These are phyloP conservation scores for Phytophthora constricta DNA, from an alignment of 352 stramenopile species.

Conservation along the genomic window DNA sequence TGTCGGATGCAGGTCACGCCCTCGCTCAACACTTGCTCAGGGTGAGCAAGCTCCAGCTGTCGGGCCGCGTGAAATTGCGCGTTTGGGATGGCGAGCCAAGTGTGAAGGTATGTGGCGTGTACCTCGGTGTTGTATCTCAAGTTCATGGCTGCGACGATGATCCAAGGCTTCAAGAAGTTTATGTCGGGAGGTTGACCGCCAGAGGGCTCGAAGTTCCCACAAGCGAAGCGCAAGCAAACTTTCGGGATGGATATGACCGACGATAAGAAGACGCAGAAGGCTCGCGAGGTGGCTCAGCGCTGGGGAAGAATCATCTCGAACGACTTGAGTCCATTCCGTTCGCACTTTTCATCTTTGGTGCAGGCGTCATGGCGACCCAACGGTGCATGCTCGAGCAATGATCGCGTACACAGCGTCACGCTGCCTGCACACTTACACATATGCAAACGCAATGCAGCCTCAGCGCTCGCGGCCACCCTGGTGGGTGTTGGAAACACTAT, in stretches of 20 bases:
- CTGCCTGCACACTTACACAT: conserved; percentile 40
- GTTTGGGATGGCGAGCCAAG: too few relatives aligned
- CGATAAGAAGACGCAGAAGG: conserved; percentile 41
- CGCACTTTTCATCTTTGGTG: conserved; percentile 40
- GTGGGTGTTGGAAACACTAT: conserved; percentile 25
- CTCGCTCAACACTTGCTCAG: conserved; percentile 78
- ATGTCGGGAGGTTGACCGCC: conserved; percentile 49
- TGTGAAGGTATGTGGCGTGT: conserved; percentile 30
- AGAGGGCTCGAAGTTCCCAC: conserved; percentile 52
- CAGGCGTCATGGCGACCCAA: conserved; percentile 35
- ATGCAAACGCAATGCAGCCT: conserved; percentile 42
- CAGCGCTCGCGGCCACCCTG: conserved; percentile 32
- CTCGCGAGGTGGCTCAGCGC: conserved; percentile 38
- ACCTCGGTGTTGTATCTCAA: conserved; percentile 63
- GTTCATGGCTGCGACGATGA: conserved; percentile 56
- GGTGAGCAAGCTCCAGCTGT: conserved; percentile 74
- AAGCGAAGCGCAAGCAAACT: conserved; percentile 28
- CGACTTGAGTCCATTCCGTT: conserved; percentile 53
- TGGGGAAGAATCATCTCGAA: conserved; percentile 50
- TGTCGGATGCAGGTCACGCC: conserved; percentile 76
- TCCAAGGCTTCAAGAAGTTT: conserved; percentile 67
- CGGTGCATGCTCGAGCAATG: conserved; percentile 27
- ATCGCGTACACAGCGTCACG: conserved; percentile 40
- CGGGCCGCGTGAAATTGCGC: too few relatives aligned
- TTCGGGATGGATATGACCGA: conserved; percentile 28